phyloP scores from a whole-genome alignment of 2,329 filamentous ascomycete species.

The Hymenoscyphus scutula region DNA sequence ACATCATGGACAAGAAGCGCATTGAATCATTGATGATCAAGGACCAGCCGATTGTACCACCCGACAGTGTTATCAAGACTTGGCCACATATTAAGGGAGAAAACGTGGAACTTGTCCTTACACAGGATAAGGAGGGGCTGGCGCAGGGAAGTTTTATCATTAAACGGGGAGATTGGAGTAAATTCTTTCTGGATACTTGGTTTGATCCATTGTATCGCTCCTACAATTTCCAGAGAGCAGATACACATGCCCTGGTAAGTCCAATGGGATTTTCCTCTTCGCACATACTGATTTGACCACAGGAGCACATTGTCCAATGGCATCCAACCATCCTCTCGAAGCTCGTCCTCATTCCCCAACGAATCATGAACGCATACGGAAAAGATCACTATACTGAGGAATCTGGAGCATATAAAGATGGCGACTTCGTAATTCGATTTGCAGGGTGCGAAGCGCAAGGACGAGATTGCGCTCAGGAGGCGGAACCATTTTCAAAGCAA shows the following conservation, averaged over 20 bases:
- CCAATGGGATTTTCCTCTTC: constrained; percentile 9
- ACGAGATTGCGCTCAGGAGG: constrained; percentile 69
- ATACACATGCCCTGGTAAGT: constrained; percentile 82
- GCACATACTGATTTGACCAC: constrained; percentile 13
- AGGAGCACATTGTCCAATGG: constrained; percentile 93
- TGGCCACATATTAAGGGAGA: constrained; percentile 76
- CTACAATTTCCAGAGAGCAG: constrained; percentile 96
- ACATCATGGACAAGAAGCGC: constrained; percentile 64
- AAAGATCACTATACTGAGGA: constrained; percentile 38
- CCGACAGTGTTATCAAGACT: constrained; percentile 95
- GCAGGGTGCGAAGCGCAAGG: constrained; percentile 62
- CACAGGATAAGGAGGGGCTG: constrained; percentile 12
- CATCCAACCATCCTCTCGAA: constrained; percentile 93
- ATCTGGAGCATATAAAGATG: constrained; percentile 70
- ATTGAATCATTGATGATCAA: constrained; percentile 80
- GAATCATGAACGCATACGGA: constrained; percentile 76
- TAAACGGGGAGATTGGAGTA: constrained; percentile 82
- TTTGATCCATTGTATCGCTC: constrained; percentile 89
- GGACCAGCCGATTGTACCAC: constrained; percentile 83
- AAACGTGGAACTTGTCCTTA: constrained; percentile 57
- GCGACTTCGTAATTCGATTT: constrained; percentile 82
- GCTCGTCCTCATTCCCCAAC: constrained; percentile 84
- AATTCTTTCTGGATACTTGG: constrained; percentile 92
- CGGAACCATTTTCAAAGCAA: constrained; percentile 42
- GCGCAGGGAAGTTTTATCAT: constrained; percentile 56